Base-by-base conservation (phyloP, 139 green algal genomes). In the Protoeuglena noctilucae region DNA sequence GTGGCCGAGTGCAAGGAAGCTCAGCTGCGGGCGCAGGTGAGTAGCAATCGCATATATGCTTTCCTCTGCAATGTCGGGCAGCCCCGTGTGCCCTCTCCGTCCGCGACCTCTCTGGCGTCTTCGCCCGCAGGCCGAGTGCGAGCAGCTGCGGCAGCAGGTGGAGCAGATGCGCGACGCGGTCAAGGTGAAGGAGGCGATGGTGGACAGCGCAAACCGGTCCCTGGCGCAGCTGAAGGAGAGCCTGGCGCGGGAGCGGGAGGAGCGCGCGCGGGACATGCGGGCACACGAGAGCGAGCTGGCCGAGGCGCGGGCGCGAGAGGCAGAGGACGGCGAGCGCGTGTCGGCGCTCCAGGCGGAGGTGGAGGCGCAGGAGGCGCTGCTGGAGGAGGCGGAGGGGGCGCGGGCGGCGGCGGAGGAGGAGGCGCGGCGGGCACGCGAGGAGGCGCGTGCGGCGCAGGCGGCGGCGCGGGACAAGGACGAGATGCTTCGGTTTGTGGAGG, bases 111-210 rank as follows among this genome's bases (percentile, higher is more conserved):
- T n/a, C n/a, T n/a, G n/a, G n/a, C n/a, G n/a, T n/a, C n/a, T n/a
- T n/a, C n/a, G n/a, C n/a, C n/a, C n/a, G n/a, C n/a, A n/a, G n/a
- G n/a, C n/a, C n/a, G n/a, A n/a, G n/a, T n/a, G n/a, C n/a, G n/a
- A n/a, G 34, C 34, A 43, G 34, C 34, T 43, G 34, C 7, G 9
- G 9, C 34, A 43, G 34, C 9, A 43, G 34, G 12, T 43, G 9
- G 34, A 43, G 34, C 7, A 7, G 34, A 7, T 43, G 34, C 34
- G 34, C 34, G 34, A 19, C 34, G 34, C 7, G 9, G 9, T 43
- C 9, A 43, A 85, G 79, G 63, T 85, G 19, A 88, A 85, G 57
- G 58, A 65, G 16, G 75, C 73, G 2, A 85, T 85, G 77, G 54
- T 88, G 22, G 75, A 85, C 63, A 77, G 67, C 52, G 79, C 79